Evolutionary conservation across 257 asterid species (phyloP), one percentile per base, ranked within the genome.

Genomic region (Capsicum rhomboideum): DNA sequence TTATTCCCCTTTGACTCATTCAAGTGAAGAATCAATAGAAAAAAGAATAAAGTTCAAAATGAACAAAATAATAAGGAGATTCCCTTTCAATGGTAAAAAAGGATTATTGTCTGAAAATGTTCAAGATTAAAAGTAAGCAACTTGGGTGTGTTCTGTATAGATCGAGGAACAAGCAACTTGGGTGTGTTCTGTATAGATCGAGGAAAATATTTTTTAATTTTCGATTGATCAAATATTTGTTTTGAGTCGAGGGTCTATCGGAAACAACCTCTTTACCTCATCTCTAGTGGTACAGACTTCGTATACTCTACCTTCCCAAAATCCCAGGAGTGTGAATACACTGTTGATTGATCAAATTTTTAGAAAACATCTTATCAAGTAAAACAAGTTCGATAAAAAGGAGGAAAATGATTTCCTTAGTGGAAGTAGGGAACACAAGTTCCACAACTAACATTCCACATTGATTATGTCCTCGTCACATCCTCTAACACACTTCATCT

Each of bases 11-110:
- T 50, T 77, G 82, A 50, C 82, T 77, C 63, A 50, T 49, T 77
- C 82, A 77, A 50, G 42, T n/a, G 21, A 16, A 77, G 61, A 77
- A 77, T 77, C 42, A 20, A 50, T 28, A 26, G 46, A n/a, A 50
- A n/a, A 77, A 69, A 50, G 82, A 77, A 77, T 77, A 77, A 77
- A 77, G 46, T 37, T 77, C 82, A 77, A 77, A 49, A 16, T 17
- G 44, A 77, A 77, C 44, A 50, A 6, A 13, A 21, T 63, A 74
- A 16, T 13, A 50, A 14, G 26, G 82, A 77, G 82, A 77, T 50
- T 44, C 82, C 61, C 16, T 26, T 77, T 77, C 46, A 16, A 68
- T 16, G n/a, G 44, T 49, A 77, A 50, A 75, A 23, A 50, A 10
- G 63, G 23, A 17, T 50, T 26, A 50, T 44, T 72, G 37, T 21